A percentile compares a stretch with the other conserved stretches of the same genome.
Evolutionary conservation across 129 eudicot species (phyloP).

Genomic region (Chrysanthemum lavandulifolium): DNA sequence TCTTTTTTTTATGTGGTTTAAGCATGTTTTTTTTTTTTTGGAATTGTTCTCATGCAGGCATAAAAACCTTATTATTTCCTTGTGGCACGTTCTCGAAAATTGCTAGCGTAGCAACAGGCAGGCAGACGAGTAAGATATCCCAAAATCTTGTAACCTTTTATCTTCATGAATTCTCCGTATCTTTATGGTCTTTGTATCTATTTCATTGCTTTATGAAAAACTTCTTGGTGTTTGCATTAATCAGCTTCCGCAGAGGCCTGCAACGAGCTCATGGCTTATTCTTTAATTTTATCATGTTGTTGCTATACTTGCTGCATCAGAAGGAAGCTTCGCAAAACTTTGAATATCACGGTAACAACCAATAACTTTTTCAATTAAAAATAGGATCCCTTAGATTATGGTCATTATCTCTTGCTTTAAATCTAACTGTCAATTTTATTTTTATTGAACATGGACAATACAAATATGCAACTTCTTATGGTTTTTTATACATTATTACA

Average conservation of each 20-base stretch:
- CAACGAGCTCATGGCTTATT: conserved; percentile 79
- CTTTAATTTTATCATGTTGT: conserved; percentile 77
- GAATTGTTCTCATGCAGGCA: conserved; percentile 44
- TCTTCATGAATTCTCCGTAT: background rate
- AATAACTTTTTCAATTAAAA: background rate
- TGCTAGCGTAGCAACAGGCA: conserved; percentile 17
- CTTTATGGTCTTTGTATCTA: background rate
- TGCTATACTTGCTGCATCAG: conserved; percentile 80
- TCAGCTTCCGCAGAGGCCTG: conserved; percentile 77
- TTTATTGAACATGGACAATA: background rate
- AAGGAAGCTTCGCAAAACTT: conserved; percentile 62
- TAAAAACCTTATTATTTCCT: conserved; percentile 37
- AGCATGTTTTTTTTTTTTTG: background rate
- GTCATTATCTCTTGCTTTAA: background rate
- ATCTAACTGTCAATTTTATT: background rate
- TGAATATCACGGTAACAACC: conserved; percentile 57
- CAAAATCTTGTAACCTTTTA: background rate
- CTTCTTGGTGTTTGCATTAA: conserved; percentile 21
- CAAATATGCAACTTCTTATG: background rate
- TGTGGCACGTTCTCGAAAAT: conserved; percentile 17
- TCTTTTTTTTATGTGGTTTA: background rate
- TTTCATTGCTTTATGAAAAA: background rate
- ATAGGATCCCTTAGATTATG: too few species aligned
- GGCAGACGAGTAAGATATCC: conserved; percentile 16
- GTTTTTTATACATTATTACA: background rate